These are phyloP conservation scores for Candida odintsovae DNA, from an alignment of 805 yeast species.

Conservation along the genomic window DNA sequence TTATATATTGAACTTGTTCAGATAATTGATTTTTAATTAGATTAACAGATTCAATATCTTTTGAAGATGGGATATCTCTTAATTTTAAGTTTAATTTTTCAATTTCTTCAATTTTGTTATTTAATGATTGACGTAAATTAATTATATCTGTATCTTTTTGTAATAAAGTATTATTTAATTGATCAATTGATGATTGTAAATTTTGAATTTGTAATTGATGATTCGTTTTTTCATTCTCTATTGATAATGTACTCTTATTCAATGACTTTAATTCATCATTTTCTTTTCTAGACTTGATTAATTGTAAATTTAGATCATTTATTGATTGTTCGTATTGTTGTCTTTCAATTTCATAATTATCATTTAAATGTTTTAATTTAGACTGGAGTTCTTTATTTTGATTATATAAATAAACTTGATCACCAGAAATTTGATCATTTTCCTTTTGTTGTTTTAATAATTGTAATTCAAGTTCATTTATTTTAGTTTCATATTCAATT, in stretches of 20 bases:
- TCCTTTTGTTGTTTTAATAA: slow-evolving; percentile 15
- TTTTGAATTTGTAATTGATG: background rate
- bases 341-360: slow-evolving; percentile 18
- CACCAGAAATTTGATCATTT: slow-evolving; percentile 19
- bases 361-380: slow-evolving; percentile 23
- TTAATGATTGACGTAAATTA: background rate
- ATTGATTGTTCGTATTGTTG: slow-evolving; percentile 18
- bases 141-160: background rate
- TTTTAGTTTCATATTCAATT: slow-evolving; percentile 25
- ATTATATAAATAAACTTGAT: slow-evolving; percentile 31
- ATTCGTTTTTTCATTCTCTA: background rate
- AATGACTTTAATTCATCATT: slow-evolving; percentile 4
- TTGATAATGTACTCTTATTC: background rate
- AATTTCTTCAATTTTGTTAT: slow-evolving; percentile 22
- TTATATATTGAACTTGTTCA: slow-evolving; percentile 39
- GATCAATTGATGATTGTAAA: background rate
- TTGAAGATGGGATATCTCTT: slow-evolving; percentile 33
- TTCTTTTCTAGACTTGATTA: slow-evolving; percentile 10
- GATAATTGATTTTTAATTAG: slow-evolving; percentile 25
- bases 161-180: background rate
- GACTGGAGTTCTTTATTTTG: slow-evolving; percentile 26
- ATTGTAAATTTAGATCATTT: slow-evolving; percentile 12
- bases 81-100: slow-evolving; percentile 27
- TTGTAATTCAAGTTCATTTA: slow-evolving; percentile 25
- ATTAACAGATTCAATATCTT: slow-evolving; percentile 29